Conservation (phyloP, 768 basidiomycete genomes). For the Boletus fagicola region DNA sequence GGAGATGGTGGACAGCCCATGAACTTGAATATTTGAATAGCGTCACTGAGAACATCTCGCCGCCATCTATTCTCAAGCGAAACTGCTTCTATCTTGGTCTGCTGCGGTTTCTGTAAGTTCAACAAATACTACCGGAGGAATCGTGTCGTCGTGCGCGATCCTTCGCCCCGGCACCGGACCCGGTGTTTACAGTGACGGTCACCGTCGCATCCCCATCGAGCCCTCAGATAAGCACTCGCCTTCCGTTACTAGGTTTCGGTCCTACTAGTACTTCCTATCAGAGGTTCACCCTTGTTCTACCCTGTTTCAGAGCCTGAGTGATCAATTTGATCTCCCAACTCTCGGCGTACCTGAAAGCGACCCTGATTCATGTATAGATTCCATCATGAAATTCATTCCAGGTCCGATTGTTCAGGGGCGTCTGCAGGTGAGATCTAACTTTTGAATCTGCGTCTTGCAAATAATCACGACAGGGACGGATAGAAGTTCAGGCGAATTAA, state of each 20-base stretch:
- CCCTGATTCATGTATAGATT: slow-evolving; percentile 26
- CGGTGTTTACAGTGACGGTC: slow-evolving; percentile 11
- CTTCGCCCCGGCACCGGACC: slow-evolving; percentile 21
- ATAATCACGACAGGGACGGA: slow-evolving; percentile 27
- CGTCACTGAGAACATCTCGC: slow-evolving; percentile 8
- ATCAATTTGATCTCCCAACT: slow-evolving; percentile 18
- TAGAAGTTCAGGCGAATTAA: slow-evolving; percentile 12
- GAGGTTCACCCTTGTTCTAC: not conserved
- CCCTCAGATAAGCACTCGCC: not conserved
- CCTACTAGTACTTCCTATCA: not conserved
- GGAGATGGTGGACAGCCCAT: slow-evolving; percentile 7
- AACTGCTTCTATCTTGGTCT: slow-evolving; percentile 15
- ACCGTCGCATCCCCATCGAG: slow-evolving; percentile 7
- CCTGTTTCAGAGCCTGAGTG: not conserved
- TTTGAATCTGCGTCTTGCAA: slow-evolving; percentile 15
- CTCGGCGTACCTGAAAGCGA: slow-evolving; percentile 20
- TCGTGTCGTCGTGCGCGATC: slow-evolving; percentile 11
- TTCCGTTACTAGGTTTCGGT: not conserved
- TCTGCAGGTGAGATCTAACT: slow-evolving; percentile 17
- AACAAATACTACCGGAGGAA: slow-evolving; percentile 1
- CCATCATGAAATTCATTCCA: slow-evolving; percentile 22
- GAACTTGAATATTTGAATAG: not conserved
- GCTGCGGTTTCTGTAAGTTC: slow-evolving; percentile 2
- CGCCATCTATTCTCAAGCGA: slow-evolving; percentile 14
- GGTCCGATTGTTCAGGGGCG: slow-evolving; percentile 21